Base-by-base conservation (phyloP, 2,329 filamentous ascomycete genomes). In the Stagonosporopsis vannaccii region DNA sequence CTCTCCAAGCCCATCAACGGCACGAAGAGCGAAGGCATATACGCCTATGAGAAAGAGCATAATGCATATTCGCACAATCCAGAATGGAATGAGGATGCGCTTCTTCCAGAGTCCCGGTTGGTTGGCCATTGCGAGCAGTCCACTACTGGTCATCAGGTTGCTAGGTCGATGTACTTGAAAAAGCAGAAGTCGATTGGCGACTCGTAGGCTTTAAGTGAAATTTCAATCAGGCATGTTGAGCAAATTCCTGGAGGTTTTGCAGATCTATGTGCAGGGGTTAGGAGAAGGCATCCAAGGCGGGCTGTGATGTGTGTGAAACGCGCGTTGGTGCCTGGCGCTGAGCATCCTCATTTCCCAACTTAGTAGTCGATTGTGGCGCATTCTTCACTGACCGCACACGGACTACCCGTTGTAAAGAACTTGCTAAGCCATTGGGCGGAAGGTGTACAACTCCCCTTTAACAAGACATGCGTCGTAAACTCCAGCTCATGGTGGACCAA, bases 51-150 rank as follows among this genome's bases (percentile, higher is more conserved):
- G 61, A 39, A 76, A 63, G 36, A 75, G 7, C 66, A 75, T 74
- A 7, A 73, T 53, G 25, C 65, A 51, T 37, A 74, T 69, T 13
- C 75, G 68, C 20, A 76, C 39, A 3, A 66, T 50, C 75, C 74
- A 77, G 50, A 75, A 71, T 4, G 75, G 74, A 11, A 77, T 58
- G 37, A 77, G 63, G 32, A 77, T 63, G 42, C 75, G 71, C 67
- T 75, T 77, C 62, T 75, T 71, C 74, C 73, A 77, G 11, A 66
- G 23, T 15, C 60, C 61, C 15, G 65, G 53, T 58, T 62, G 59
- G 35, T 59, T 58, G 33, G 65, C 59, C 67, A 72, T 72, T 44
- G 26, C 65, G 56, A 51, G 23, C 23, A 17, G 15, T 40, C n/a
- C n/a, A n/a, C n/a, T n/a, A n/a, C n/a, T n/a, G n/a, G n/a, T 28